Evolutionary conservation across 148 eudicot species (phyloP).

Genomic region (Camellia sinensis): DNA sequence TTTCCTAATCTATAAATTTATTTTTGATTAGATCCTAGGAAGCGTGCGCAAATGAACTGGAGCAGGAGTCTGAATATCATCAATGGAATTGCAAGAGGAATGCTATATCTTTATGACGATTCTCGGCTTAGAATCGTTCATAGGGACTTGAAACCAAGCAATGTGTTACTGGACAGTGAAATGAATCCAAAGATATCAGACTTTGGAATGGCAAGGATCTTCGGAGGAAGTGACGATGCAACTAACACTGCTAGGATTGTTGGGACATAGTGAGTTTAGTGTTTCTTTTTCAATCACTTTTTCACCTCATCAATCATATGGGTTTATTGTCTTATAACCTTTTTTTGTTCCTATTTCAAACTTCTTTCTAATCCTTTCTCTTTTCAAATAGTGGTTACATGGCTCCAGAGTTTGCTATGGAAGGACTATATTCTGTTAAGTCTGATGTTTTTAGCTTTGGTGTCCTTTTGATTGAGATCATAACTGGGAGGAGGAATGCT

Average conservation of each 20-base stretch:
- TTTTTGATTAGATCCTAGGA: conserved; percentile 22
- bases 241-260: conserved; percentile 27
- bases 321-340: too few relatives aligned
- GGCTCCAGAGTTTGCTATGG: too few relatives aligned
- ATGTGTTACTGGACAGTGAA: conserved; percentile 37
- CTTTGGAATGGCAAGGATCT: conserved; percentile 46
- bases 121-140: conserved; percentile 41
- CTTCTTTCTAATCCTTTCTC: neutral
- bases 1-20: neutral
- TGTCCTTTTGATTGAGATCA: too few relatives aligned
- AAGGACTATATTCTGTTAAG: too few relatives aligned
- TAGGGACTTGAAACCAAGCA: conserved; percentile 44
- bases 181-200: conserved; percentile 49
- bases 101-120: conserved; percentile 43
- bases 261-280: conserved; percentile 33
- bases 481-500: too few relatives aligned
- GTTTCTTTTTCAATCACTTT: neutral
- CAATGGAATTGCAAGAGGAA: conserved; percentile 37
- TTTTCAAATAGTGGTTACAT: conserved; percentile 35
- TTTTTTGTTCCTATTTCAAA: neutral
- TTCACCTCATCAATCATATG: too few relatives aligned
- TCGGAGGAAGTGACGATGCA: conserved; percentile 22
- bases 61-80: conserved; percentile 25
- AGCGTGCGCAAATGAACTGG: conserved; percentile 28
- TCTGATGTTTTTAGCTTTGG: too few relatives aligned